Conservation (phyloP, 352 stramenopile genomes). For the Phytopythium montanum region DNA sequence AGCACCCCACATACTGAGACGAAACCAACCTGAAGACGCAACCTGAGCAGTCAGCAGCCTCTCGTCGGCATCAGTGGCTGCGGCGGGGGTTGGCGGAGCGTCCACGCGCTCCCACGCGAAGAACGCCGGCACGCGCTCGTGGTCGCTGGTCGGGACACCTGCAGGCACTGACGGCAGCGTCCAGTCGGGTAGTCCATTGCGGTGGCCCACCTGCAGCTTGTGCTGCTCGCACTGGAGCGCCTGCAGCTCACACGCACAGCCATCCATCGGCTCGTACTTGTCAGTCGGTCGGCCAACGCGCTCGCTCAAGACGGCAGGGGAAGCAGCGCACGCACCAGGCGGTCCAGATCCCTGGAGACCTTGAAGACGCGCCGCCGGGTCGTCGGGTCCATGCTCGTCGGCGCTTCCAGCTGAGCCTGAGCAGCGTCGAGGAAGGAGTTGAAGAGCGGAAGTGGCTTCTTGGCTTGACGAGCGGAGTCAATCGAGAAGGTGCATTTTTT, state of each 20-base stretch:
- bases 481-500: too few relatives aligned
- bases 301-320: not conserved
- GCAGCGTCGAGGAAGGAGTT: too few relatives aligned
- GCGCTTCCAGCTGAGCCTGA: too few relatives aligned
- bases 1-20: too few relatives aligned
- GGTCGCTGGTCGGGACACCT: constrained; percentile 25
- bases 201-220: constrained; percentile 35
- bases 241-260: constrained; percentile 8
- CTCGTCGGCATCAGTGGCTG: too few relatives aligned
- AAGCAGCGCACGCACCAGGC: constrained; percentile 24
- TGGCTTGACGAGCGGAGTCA: too few relatives aligned
- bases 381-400: constrained; percentile 6
- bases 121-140: constrained; percentile 24
- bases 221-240: constrained; percentile 55
- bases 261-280: too few relatives aligned
- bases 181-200: constrained; percentile 49
- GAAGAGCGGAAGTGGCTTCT: too few relatives aligned
- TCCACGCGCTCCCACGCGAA: constrained; percentile 46
- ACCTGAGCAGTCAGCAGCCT: too few relatives aligned
- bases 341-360: constrained; percentile 61
- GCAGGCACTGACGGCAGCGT: constrained; percentile 25
- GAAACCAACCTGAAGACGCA: too few relatives aligned
- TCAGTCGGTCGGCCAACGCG: too few relatives aligned
- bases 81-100: too few relatives aligned
- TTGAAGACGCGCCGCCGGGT: constrained; percentile 43